These are phyloP conservation scores for Thelonectria discophora DNA, from an alignment of 2,329 filamentous ascomycete species.

Conservation along the genomic window DNA sequence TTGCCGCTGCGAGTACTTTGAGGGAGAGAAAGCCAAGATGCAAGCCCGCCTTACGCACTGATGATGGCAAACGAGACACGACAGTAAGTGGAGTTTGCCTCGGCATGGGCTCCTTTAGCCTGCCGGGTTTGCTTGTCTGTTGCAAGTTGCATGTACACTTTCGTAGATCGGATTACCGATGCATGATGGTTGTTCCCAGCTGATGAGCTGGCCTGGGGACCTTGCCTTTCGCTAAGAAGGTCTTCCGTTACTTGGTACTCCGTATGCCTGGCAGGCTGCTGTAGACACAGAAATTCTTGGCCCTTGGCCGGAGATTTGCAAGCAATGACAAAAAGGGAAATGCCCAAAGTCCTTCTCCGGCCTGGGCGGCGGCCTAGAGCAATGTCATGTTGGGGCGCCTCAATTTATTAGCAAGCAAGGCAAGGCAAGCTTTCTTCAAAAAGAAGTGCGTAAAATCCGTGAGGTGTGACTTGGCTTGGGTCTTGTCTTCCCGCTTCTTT, in stretches of 20 bases:
- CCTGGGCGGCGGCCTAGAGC: constrained; percentile 10
- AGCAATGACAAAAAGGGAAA: constrained; percentile 38
- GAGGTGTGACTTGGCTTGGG: too few species aligned
- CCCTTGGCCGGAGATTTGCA: constrained; percentile 39
- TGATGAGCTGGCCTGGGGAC: too few species aligned
- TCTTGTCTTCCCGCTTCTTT: too few species aligned
- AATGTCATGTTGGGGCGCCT: background rate
- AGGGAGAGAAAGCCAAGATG: background rate
- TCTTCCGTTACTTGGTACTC: too few species aligned
- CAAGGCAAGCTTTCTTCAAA: too few species aligned
- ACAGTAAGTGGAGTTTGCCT: background rate
- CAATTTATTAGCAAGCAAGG: constrained; percentile 8
- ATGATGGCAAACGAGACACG: background rate
- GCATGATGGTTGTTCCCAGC: background rate
- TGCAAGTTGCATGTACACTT: background rate
- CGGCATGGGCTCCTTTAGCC: too few species aligned
- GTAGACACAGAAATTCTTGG: constrained; percentile 11
- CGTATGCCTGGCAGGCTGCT: background rate
- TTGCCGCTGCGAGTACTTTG: background rate
- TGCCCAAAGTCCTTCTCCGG: constrained; percentile 17
- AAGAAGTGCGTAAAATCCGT: too few species aligned
- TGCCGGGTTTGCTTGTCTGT: background rate
- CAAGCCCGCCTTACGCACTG: constrained; percentile 12
- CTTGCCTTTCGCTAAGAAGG: too few species aligned
- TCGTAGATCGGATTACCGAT: constrained; percentile 19